Conservation (phyloP, 140 eudicot species). For the Bidens hawaiensis region DNA sequence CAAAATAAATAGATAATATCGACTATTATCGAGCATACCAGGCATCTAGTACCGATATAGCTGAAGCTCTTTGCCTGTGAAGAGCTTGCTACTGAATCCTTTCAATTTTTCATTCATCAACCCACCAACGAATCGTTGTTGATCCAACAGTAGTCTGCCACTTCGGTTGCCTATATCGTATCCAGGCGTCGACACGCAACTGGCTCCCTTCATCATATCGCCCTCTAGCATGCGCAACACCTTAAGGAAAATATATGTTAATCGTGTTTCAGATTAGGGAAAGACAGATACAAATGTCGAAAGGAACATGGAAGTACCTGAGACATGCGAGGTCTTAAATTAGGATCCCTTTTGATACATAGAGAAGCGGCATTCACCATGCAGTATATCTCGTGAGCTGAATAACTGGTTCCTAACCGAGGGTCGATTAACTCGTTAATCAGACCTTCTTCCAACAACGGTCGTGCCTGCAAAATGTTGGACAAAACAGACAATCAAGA, state of each 20-base stretch:
- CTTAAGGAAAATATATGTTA: constrained; percentile 23
- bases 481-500: neutral
- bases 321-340: constrained; percentile 91
- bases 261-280: no score
- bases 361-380: constrained; percentile 94
- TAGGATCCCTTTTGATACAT: constrained; percentile 92
- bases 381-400: constrained; percentile 69
- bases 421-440: constrained; percentile 76
- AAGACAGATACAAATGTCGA: neutral
- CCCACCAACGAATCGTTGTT: constrained; percentile 31
- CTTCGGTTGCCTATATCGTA: constrained; percentile 69
- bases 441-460: constrained; percentile 63
- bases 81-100: constrained; percentile 40
- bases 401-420: constrained; percentile 48
- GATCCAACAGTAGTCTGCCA: constrained; percentile 51
- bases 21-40: no score
- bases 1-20: neutral
- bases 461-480: constrained; percentile 59
- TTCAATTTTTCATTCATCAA: constrained; percentile 32
- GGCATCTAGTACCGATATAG: constrained; percentile 8
- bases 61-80: constrained; percentile 10
- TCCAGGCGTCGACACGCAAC: constrained; percentile 18
- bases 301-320: constrained; percentile 40
- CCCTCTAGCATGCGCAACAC: constrained; percentile 94
- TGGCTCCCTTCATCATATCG: constrained; percentile 61